Evolutionary conservation across 2,329 filamentous ascomycete genomes (phyloP).

Genomic region (Ramularia endophylla): DNA sequence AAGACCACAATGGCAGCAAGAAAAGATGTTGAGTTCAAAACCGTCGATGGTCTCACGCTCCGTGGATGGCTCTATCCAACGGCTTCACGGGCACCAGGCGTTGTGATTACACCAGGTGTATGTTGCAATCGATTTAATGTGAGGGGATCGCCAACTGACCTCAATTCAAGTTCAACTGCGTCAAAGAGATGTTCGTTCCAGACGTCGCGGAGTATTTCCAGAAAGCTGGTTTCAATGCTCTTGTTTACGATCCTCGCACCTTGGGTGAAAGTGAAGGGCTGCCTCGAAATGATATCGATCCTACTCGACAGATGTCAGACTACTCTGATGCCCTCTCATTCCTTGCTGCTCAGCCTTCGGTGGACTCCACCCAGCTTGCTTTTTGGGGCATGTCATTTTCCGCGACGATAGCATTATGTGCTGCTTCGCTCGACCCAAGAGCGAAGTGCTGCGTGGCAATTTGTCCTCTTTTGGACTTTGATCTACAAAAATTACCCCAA

Average conservation of each 20-base stretch:
- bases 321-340: constrained; percentile 35
- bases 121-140: too few relatives aligned
- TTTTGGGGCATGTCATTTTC: constrained; percentile 37
- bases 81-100: neutral
- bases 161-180: constrained; percentile 23
- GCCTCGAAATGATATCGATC: constrained; percentile 36
- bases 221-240: constrained; percentile 29
- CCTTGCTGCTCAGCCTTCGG: constrained; percentile 22
- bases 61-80: neutral
- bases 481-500: constrained; percentile 11
- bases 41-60: neutral
- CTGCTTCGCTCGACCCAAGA: constrained; percentile 32
- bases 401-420: constrained; percentile 22
- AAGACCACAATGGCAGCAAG: too few relatives aligned
- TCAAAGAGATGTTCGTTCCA: constrained; percentile 31
- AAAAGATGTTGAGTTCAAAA: constrained; percentile 2
- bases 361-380: constrained; percentile 27
- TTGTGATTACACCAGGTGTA: constrained; percentile 1
- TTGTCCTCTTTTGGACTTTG: constrained; percentile 18
- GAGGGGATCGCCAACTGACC: too few relatives aligned
- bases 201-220: constrained; percentile 33
- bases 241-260: constrained; percentile 35
- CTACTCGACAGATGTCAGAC: constrained; percentile 30
- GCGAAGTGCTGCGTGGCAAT: constrained; percentile 24
- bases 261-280: constrained; percentile 35